Evolutionary conservation across 768 basidiomycete genomes (phyloP), one percentile per base, ranked within the genome.

Genomic region (Zangia roseola): DNA sequence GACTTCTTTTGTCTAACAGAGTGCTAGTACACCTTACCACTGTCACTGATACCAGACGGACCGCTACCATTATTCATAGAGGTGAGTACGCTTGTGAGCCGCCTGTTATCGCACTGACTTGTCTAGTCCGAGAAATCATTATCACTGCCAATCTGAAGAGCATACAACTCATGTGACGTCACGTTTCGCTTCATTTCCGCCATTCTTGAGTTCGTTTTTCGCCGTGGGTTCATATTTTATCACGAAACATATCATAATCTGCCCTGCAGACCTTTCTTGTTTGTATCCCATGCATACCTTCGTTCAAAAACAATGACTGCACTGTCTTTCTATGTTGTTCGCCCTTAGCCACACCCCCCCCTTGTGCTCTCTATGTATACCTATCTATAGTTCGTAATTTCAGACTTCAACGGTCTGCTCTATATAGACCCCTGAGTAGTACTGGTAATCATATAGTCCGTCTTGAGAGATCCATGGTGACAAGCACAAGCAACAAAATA

Each of bases 41-140:
- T 44, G 89, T 91, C 41, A 89, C 84, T n/a, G 88, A 91, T 69
- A 89, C 86, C 50, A 76, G 78, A 62, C 74, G 76, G 55, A 91
- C 89, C 31, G 74, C 78, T 33, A 83, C 77, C 14, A 90, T 91
- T 59, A 91, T 91, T 57, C 71, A 81, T 28, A 79, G 77, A 52
- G 88, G 88, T 89, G 57, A 49, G 81, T 68, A 21, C 23, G 10
- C 8, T n/a, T 4, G 24, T 38, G 44, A 43, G 2, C 20, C 17
- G 14, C 7, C n/a, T 35, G 23, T 24, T 36, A 19, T 43, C 10
- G 35, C 37, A 23, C 47, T 54, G 40, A 50, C 52, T 21, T 39
- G 20, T 39, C 5, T 59, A 87, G 85, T 87, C 26, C 81, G 83
- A 56, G 84, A 85, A 59, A 83, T 84, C 59, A 83, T 87, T 56